phyloP scores from a whole-genome alignment of 108 stramenopile genomes.

The Nitzschia sp. region DNA sequence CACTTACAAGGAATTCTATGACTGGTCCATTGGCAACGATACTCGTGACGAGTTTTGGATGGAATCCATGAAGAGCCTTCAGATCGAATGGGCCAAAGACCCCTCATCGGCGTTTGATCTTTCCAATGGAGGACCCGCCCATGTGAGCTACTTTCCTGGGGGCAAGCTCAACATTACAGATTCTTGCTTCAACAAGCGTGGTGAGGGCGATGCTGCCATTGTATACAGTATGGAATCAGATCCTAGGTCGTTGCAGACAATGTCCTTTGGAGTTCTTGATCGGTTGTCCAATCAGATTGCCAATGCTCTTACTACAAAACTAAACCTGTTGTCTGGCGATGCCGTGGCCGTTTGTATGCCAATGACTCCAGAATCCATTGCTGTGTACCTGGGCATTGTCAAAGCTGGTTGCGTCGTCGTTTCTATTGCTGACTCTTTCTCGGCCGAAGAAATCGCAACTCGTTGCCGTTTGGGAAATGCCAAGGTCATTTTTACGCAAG shows the following conservation, averaged over 20 bases:
- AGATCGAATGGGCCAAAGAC: constrained; percentile 35
- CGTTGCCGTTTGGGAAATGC: constrained; percentile 43
- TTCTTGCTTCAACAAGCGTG: constrained; percentile 37
- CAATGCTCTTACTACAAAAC: constrained; percentile 18
- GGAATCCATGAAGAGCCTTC: constrained; percentile 17
- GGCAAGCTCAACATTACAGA: constrained; percentile 39
- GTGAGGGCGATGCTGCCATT: constrained; percentile 21
- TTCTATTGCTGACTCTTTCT: constrained; percentile 41
- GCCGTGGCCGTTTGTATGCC: constrained; percentile 46
- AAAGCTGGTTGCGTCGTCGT: constrained; percentile 41
- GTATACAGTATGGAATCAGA: constrained; percentile 36
- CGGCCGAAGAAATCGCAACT: constrained; percentile 34
- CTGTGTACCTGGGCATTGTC: constrained; percentile 39
- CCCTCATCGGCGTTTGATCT: constrained; percentile 16
- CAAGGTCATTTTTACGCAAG: constrained; percentile 42
- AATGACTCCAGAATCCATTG: constrained; percentile 47
- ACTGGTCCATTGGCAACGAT: constrained; percentile 26
- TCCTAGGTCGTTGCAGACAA: constrained; percentile 9
- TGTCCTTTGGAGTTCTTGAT: constrained; percentile 18
- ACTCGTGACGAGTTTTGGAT: constrained; percentile 45
- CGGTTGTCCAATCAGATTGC: constrained; percentile 41
- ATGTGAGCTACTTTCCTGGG: constrained; percentile 33
- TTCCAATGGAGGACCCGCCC: constrained; percentile 17
- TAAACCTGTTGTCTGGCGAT: constrained; percentile 23
- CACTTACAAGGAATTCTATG: constrained; percentile 35